phyloP scores from a whole-genome alignment of 495 filamentous ascomycete species.

The Echria macrotheca region DNA sequence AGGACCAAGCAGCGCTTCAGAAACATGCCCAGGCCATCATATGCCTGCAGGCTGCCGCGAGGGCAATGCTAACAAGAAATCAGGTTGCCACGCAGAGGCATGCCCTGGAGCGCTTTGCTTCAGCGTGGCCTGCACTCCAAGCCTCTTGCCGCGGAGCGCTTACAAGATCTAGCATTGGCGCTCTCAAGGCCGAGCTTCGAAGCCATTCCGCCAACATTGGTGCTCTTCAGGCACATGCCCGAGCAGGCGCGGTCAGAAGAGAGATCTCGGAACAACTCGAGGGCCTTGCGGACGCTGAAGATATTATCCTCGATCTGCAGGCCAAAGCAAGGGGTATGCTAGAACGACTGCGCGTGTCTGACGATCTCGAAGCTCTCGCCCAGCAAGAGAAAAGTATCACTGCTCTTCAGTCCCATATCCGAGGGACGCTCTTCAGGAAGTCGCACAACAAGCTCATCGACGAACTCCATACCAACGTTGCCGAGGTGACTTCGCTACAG shows the following conservation, averaged over 20 bases:
- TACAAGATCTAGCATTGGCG: constrained; percentile 36
- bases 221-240: constrained; percentile 37
- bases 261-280: constrained; percentile 41
- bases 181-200: constrained; percentile 34
- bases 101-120: constrained; percentile 34
- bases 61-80: constrained; percentile 36
- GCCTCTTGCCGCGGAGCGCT: constrained; percentile 42
- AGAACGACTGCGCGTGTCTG: constrained; percentile 39
- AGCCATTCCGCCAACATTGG: constrained; percentile 30
- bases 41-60: constrained; percentile 46
- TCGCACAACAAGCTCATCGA: constrained; percentile 47
- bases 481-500: constrained; percentile 63
- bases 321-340: constrained; percentile 50
- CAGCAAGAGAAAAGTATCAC: constrained; percentile 52
- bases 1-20: constrained; percentile 34
- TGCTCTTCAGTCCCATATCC: constrained; percentile 63
- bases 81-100: constrained; percentile 35
- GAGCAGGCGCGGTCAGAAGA: constrained; percentile 45
- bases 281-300: constrained; percentile 34
- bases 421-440: constrained; percentile 57
- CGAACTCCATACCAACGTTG: constrained; percentile 51
- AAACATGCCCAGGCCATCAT: constrained; percentile 33
- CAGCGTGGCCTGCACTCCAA: constrained; percentile 46
- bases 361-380: constrained; percentile 53
- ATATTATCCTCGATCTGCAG: constrained; percentile 40